These are phyloP conservation scores for Coemansia sp. DNA, from an alignment of 192 early-diverging fungal species.

Conservation along the genomic window DNA sequence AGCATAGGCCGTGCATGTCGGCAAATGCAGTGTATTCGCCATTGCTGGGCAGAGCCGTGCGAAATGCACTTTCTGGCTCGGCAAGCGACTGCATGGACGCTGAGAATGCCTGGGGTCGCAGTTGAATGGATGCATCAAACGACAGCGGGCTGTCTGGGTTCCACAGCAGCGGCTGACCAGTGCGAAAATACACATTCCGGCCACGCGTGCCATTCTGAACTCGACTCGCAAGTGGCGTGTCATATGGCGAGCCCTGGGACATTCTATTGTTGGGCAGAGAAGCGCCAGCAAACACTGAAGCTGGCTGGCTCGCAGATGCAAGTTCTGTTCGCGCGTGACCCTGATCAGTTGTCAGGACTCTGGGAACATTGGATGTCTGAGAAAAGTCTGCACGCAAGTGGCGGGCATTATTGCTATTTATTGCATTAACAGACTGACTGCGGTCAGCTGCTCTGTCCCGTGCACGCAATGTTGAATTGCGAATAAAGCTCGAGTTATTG, in stretches of 20 bases:
- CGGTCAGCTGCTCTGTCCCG: slow-evolving; percentile 10
- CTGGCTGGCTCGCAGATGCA: not conserved
- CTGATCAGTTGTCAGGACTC: slow-evolving; percentile 2
- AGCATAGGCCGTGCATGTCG: not conserved
- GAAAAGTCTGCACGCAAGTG: no score
- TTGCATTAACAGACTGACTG: not conserved
- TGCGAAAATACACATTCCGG: not conserved
- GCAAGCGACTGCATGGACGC: not conserved
- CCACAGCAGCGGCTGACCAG: not conserved
- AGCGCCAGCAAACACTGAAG: not conserved
- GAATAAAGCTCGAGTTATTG: not conserved
- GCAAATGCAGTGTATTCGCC: not conserved
- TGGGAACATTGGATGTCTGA: not conserved
- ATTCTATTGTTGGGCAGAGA: not conserved
- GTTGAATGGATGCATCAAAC: not conserved
- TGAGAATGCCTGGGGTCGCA: not conserved
- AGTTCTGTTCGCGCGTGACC: not conserved
- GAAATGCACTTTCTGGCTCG: no score
- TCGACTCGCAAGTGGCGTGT: not conserved
- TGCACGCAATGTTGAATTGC: not conserved
- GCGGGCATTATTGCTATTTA: not conserved
- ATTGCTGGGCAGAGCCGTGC: not conserved
- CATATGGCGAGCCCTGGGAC: slow-evolving; percentile 3
- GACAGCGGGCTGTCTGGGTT: not conserved
- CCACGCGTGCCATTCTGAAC: not conserved